phyloP scores from a whole-genome alignment of 139 green algal genomes.

The Diplosphaera chodatii region DNA sequence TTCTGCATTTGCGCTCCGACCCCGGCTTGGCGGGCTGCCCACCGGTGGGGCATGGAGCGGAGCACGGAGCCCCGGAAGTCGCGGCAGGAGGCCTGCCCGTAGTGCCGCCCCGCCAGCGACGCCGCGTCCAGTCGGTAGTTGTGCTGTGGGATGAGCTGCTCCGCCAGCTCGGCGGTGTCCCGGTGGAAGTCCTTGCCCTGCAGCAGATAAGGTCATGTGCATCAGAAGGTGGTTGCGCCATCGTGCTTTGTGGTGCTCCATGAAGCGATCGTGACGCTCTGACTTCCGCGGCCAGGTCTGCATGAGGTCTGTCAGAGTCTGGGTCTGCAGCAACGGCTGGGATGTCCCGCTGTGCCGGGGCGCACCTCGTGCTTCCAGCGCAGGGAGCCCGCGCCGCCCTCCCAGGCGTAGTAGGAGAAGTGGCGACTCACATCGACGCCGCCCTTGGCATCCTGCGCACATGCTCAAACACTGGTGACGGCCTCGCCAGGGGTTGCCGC shows the following conservation, averaged over 20 bases:
- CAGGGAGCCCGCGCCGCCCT: constrained; percentile 56
- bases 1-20: too few relatives aligned
- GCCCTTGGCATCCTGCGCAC: constrained; percentile 7
- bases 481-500: too few relatives aligned
- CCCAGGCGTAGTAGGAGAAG: constrained; percentile 89
- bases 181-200: background rate
- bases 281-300: too few relatives aligned
- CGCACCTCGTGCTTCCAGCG: constrained; percentile 73
- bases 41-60: constrained; percentile 17
- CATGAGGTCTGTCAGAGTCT: too few relatives aligned
- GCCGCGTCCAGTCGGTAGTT: constrained; percentile 56
- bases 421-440: constrained; percentile 55
- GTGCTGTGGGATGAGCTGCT: background rate
- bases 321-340: too few relatives aligned
- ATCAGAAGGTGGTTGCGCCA: too few relatives aligned
- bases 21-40: too few relatives aligned
- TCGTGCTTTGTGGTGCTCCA: too few relatives aligned
- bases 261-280: too few relatives aligned
- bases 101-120: constrained; percentile 60
- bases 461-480: too few relatives aligned
- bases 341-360: too few relatives aligned
- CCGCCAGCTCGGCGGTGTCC: background rate
- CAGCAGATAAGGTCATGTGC: too few relatives aligned
- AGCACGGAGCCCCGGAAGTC: constrained; percentile 86
- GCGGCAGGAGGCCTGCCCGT: constrained; percentile 84